Evolutionary conservation across 2,329 filamentous ascomycete genomes (phyloP), one percentile per base, ranked within the genome.

Genomic region (Pseudogymnoascus sp.): DNA sequence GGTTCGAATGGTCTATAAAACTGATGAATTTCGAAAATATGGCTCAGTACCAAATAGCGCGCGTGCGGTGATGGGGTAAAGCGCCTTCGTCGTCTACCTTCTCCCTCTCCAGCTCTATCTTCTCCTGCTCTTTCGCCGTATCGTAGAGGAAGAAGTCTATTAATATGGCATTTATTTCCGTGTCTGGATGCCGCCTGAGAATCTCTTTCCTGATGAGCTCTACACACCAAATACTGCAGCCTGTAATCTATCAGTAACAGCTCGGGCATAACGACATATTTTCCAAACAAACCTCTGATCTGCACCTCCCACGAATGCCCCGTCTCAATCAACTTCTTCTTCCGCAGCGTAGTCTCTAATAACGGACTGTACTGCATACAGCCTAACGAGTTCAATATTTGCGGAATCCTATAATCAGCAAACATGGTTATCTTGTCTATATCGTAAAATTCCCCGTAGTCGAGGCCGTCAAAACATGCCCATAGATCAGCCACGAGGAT

Each of bases 131-230:
- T 75, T 97, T 99, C 77, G 95, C 92, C 16, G 89, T 86, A 76
- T 99, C 95, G 73, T 99, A 99, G 62, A 99, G 79, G 75, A 97
- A 96, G 76, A 97, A 99, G 75, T 99, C 95, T 66, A 99, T 95
- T 69, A 99, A 75, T 40, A 97, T 91, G 25, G 95, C 93, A 73
- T 99, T 99, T 68, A 88, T 76, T 61, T 84, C 80, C 0, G 87
- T 81, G 8, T 88, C 86, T 0, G 92, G 90, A 70, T 97, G 86
- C 12, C 84, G 75, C 52, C 80, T 83, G 63, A 87, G 71, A 60
- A 99, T 97, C 73, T 97, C 90, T 35, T 88, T 83, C 61, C 87
- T 82, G 66, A 99, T 88, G 66, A 97, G 78, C 74, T 99, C 95
- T 1, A 97, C 90, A 65, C 91, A 95, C 93, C 93, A 97, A 68